Evolutionary conservation across 2,329 filamentous ascomycete species (phyloP), one percentile per base, ranked within the genome.

Genomic region (Pestalotiopsis sp.): DNA sequence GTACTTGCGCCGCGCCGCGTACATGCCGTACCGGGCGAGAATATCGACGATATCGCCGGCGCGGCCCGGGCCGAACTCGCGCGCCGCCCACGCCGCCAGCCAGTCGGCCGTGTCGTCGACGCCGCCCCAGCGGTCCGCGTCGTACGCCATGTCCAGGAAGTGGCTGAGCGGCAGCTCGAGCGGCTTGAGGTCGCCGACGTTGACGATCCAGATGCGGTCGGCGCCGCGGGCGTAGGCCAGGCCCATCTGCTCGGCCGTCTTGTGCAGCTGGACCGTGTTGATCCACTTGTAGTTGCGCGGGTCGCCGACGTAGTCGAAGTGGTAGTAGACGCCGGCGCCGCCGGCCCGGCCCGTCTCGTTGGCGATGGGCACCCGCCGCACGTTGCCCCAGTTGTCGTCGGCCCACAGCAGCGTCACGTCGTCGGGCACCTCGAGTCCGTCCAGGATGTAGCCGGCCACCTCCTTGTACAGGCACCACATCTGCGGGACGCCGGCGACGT

Each of bases 391-490:
- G 75, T 90, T 91, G 75, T 91, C 89, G 72, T 91, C 89, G 0
- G 87, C 84, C 85, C 88, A 91, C 2, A 91, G 79, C 3, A 91
- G 80, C 0, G 87, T 91, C 41, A 91, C 85, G 73, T 90, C 85
- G 38, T 91, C 88, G 0, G 87, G 86, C 1, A 92, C 70, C 2
- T 81, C 80, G 75, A 93, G 84, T 1, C 91, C 91, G 17, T 87
- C 83, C 68, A 91, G 87, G 68, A 90, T 88, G 76, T 93, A 93
- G 6, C 87, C 86, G 78, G 91, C 90, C 1, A 93, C 90, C 76
- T 93, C 91, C 75, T 92, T 93, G 79, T 93, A 93, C 70, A 93
- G 80, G 73, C 90, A 92, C 90, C 91, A 93, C 79, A 90, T 85
- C 77, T 93, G 91, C 5, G 91, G 90, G 0, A 91, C 86, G 1